These are phyloP conservation scores for Populus hybrid DNA, from an alignment of 441 rosid genomes.

Conservation along the genomic window DNA sequence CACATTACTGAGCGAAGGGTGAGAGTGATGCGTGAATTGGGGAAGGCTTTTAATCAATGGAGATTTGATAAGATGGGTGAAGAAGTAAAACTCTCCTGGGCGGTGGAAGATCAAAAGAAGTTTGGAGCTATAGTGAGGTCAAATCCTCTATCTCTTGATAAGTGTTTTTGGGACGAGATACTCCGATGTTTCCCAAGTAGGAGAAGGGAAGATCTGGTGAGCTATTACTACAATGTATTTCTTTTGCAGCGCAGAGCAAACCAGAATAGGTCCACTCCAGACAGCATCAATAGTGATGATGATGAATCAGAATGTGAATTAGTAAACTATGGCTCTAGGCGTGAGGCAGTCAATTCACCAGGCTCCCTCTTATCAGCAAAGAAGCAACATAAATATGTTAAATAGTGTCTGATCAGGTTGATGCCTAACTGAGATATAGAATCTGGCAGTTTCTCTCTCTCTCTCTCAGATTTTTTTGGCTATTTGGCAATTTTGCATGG, in stretches of 20 bases:
- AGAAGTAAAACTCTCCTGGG: constrained; percentile 57
- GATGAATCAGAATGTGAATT: constrained; percentile 38
- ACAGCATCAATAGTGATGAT: constrained; percentile 60
- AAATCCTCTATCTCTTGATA: constrained; percentile 37
- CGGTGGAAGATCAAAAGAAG: constrained; percentile 46
- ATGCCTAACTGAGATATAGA: not conserved
- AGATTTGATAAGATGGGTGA: constrained; percentile 77
- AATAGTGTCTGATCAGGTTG: constrained; percentile 16
- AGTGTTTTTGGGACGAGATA: constrained; percentile 49
- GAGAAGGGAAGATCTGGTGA: constrained; percentile 59
- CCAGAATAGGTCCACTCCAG: constrained; percentile 59
- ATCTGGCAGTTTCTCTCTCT: constrained; percentile 1
- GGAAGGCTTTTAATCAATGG: constrained; percentile 58
- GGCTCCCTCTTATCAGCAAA: constrained; percentile 57
- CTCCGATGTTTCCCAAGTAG: constrained; percentile 38
- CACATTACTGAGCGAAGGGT: constrained; percentile 52
- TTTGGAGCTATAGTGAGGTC: constrained; percentile 45
- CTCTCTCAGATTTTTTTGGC: too few species aligned
- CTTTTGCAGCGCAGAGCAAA: constrained; percentile 68
- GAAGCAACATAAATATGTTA: constrained; percentile 39
- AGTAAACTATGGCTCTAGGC: constrained; percentile 26
- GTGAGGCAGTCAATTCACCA: constrained; percentile 32
- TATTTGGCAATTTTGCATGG: constrained; percentile 3
- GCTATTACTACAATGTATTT: constrained; percentile 79
- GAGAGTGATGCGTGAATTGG: constrained; percentile 66